These are phyloP conservation scores for Alnus rubra DNA, from an alignment of 306 rosid genomes.

Conservation along the genomic window DNA sequence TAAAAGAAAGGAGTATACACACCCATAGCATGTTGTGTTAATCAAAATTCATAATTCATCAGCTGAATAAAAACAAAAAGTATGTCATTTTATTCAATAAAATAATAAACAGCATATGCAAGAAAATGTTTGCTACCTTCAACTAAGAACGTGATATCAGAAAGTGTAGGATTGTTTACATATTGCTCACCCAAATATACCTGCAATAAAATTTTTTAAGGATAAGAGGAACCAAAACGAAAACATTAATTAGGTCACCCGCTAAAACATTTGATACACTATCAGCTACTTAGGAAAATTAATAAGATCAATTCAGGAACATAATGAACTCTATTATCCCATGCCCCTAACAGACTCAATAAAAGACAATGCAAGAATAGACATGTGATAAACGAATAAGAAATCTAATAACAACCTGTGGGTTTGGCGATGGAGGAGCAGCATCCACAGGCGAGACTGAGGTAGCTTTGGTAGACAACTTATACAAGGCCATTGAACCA, in stretches of 20 bases:
- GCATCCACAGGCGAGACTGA: conserved; percentile 84
- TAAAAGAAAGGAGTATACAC: conserved; percentile 28
- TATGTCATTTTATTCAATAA: background rate
- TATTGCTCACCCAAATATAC: conserved; percentile 93
- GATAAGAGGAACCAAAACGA: conserved; percentile 5
- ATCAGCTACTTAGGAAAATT: background rate
- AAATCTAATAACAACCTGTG: conserved; percentile 54
- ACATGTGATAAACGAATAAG: background rate
- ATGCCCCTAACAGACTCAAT: background rate
- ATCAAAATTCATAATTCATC: background rate
- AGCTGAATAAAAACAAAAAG: background rate
- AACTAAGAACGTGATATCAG: conserved; percentile 91
- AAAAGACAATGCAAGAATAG: background rate
- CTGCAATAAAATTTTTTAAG: conserved; percentile 45
- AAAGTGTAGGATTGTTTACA: conserved; percentile 77
- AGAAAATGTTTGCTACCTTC: conserved; percentile 53
- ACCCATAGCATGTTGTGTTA: background rate
- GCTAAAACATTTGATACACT: background rate
- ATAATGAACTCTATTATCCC: background rate
- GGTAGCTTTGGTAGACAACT: conserved; percentile 79
- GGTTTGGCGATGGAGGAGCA: conserved; percentile 95
- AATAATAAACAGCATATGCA: conserved; percentile 5
- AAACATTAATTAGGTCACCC: background rate
- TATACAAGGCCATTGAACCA: conserved; percentile 85
- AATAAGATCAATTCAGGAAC: background rate